Evolutionary conservation across 352 stramenopile species (phyloP), one percentile per base, ranked within the genome.

Genomic region (Globisporangium polare): DNA sequence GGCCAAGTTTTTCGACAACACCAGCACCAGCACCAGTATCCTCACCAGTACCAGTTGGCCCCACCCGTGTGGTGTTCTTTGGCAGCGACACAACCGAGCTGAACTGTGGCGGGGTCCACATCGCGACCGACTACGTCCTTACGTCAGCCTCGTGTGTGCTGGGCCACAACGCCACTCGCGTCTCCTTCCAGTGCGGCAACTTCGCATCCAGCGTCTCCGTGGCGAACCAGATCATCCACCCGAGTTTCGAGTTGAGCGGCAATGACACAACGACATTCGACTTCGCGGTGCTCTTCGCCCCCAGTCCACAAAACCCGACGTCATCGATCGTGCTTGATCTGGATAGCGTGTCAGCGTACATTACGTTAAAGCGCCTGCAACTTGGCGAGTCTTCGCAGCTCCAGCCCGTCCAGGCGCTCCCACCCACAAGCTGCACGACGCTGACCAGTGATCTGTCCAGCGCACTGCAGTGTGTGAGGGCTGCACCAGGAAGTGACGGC

Each of bases 71-170:
- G 43, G 10, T 29, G 43, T 47, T 62, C 43, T 62, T 47, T 33
- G 31, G 20, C 0, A 43, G 27, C 31, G 26, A 29, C 5, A 20
- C 8, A 7, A 42, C 13, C n/a, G n/a, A 41, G 17, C 31, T 62
- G 1, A 9, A 17, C 8, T 64, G 58, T 8, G 58, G 58, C 13
- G 58, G 47, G 0, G 12, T 58, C 26, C 47, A 53, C 33, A 64
- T 58, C 39, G 47, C 58, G 7, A 41, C n/a, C 18, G 8, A 43
- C 24, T 58, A 53, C 49, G 37, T 64, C n/a, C 58, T 64, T 35
- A 64, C 58, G 26, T 45, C 58, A 1, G 58, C 58, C 2, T 58
- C 46, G 2, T 64, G 47, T 45, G 47, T 64, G 10, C 41, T 58
- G 22, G 0, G 5, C 3, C 35, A 35, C 47, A 22, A 17, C 37